Base-by-base conservation (phyloP, 179 eudicot genomes). In the Silene coronaria region DNA sequence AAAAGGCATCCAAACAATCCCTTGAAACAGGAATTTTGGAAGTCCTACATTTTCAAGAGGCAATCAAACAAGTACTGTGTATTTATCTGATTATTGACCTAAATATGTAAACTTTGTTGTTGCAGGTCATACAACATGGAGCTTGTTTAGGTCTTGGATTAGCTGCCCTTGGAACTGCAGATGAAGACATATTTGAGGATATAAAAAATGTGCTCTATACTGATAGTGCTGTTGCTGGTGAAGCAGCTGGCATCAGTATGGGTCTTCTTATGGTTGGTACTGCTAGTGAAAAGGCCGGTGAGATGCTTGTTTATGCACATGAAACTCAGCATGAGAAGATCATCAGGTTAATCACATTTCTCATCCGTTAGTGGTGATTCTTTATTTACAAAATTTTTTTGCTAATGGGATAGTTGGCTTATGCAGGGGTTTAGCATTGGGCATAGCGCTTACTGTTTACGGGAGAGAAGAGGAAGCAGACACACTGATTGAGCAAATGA, bases 381-480 rank as follows among this genome's bases (percentile, higher is more conserved):
- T 30, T n/a, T 62, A 26, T 12, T 28, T 2, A 42, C 66, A 24
- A 12, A 12, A 6, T 62, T 45, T 62, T 45, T 51, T 53, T 71
- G 53, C 75, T 80, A 61, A 75, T 67, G 34, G 64, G 73, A 16
- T 63, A 22, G 23, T 75, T 73, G 57, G 23, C 62, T 27, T 84
- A 46, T 72, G 23, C 80, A 95, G 99, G 90, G 99, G 99, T 22
- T 82, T 95, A 70, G 97, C 97, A 3, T 83, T 95, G 80, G 99
- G 99, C 57, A 92, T 95, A 75, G 97, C 97, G 5, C 97, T 95
- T 70, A 95, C 97, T 27, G 97, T 92, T 53, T 92, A 92, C 70
- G 99, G 99, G 79, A 93, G 99, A 78, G 99, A 95, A 76, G 99
- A 92, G 84, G 99, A 88, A 84, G 99, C 99, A 3, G 97, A 95